A percentile compares a stretch with the other conserved stretches of the same genome.
These are phyloP conservation scores for Fusarium sacchari DNA, from an alignment of 2,329 filamentous ascomycete species.

Conservation along the genomic window DNA sequence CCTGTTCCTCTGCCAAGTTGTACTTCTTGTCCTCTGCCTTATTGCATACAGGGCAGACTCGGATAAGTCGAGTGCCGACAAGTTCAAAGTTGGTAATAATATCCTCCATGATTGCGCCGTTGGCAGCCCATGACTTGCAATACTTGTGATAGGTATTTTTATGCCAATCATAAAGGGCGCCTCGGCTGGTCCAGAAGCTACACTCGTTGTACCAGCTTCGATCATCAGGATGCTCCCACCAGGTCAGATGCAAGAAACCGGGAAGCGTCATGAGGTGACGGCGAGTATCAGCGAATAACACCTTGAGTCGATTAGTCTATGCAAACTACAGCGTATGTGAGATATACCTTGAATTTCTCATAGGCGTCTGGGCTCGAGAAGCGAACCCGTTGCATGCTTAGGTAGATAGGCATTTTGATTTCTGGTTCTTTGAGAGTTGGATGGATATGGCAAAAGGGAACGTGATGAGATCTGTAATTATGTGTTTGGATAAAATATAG, in stretches of 20 bases:
- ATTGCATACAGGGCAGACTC: slow-evolving; percentile 32
- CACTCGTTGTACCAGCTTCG: slow-evolving; percentile 32
- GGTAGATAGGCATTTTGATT: slow-evolving; percentile 19
- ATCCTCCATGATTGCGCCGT: slow-evolving; percentile 37
- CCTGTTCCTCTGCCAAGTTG: slow-evolving; percentile 32
- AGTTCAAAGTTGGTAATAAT: slow-evolving; percentile 37
- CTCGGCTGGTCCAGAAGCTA: slow-evolving; percentile 35
- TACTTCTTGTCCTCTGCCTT: slow-evolving; percentile 37
- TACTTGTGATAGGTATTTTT: slow-evolving; percentile 35
- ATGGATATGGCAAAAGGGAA: neutral
- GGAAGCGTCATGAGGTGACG: slow-evolving; percentile 26
- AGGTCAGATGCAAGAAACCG: slow-evolving; percentile 20
- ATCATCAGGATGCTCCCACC: slow-evolving; percentile 31
- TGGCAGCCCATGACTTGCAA: slow-evolving; percentile 29
- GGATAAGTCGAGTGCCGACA: slow-evolving; percentile 24
- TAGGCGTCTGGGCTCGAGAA: slow-evolving; percentile 30
- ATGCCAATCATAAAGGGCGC: slow-evolving; percentile 32
- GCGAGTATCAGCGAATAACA: slow-evolving; percentile 28
- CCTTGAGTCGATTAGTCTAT: neutral
- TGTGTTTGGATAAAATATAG: neutral
- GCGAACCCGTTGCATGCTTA: slow-evolving; percentile 18
- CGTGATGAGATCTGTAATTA: fast-evolving
- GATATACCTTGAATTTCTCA: slow-evolving; percentile 17
- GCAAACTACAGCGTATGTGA: fast-evolving
- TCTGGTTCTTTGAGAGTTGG: fast-evolving